phyloP scores from a whole-genome alignment of 148 eudicot genomes.

The Camellia japonica region DNA sequence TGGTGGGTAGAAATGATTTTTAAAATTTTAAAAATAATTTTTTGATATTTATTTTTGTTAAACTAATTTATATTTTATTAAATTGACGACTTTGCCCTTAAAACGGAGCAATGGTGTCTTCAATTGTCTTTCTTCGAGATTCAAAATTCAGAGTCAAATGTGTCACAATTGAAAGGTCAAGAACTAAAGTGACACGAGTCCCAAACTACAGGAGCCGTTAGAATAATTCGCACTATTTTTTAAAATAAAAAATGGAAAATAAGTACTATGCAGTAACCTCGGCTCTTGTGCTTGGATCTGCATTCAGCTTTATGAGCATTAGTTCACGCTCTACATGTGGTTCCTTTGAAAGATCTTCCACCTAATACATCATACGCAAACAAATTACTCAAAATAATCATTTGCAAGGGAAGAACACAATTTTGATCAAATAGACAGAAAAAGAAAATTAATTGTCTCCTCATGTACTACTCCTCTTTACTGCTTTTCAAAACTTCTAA shows the following conservation, averaged over 20 bases:
- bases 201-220: too few species aligned
- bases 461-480: background rate
- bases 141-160: too few species aligned
- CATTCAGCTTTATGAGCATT: constrained; percentile 79
- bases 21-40: too few species aligned
- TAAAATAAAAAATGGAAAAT: background rate
- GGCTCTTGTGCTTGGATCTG: constrained; percentile 54
- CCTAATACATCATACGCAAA: constrained; percentile 32
- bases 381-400: background rate
- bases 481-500: background rate
- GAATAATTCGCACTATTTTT: too few species aligned
- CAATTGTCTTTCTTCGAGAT: too few species aligned
- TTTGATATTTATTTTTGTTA: too few species aligned
- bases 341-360: constrained; percentile 81
- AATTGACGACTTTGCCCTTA: too few species aligned
- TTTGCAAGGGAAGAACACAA: background rate
- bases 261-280: constrained; percentile 46
- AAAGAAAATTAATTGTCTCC: background rate
- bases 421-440: background rate
- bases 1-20: too few species aligned
- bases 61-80: too few species aligned
- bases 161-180: too few species aligned
- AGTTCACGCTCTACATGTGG: constrained; percentile 93
- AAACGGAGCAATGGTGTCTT: too few species aligned
- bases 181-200: too few species aligned